Base-by-base conservation (phyloP, 179 eudicot species). In the Gypsophila paniculata region DNA sequence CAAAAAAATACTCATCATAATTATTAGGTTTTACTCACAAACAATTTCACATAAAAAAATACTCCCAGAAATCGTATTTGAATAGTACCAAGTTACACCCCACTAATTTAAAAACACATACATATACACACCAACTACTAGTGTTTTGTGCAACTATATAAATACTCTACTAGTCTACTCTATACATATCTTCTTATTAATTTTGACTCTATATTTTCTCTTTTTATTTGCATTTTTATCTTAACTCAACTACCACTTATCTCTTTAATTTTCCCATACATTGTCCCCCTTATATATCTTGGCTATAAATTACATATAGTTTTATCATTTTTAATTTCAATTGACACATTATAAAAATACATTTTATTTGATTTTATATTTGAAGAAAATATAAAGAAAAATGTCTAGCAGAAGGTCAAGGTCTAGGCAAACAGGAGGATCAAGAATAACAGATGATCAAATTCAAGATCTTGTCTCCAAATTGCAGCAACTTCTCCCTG, bases 371-470 rank as follows among this genome's bases (percentile, higher is more conserved):
- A 6, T 42, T 42, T 42, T 42, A 6, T 9, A 34, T 32, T 6
- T 0, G 3, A 46, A 46, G 12, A 42, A 36, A 15, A 6, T 17
- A 62, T 7, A 15, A n/a, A n/a, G 17, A 22, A 51, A 73, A 12
- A 86, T 86, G 90, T 86, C 90, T 54, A 80, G 86, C 79, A 76
- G 85, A 82, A 84, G 90, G 61, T 82, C 90, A 39, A 77, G 90
- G 8, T 84, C 90, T 26, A 86, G 90, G 72, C 90, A 86, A 71
- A 36, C 51, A 17, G 51, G 79, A 0, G 85, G 81, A 38, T 86
- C 90, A 13, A 82, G 90, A 72, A 82, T 85, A 18, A 76, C 79
- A 11, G 90, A 86, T 67, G 90, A 86, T 72, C 90, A 86, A 79
- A 84, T 86, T 81, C 85, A 86, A 71, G 88, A 86, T 65, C 90